A percentile compares a stretch with the other conserved stretches of the same genome.
These are phyloP conservation scores for Coffea eugenioides DNA, from an alignment of 257 asterid species.

Conservation along the genomic window DNA sequence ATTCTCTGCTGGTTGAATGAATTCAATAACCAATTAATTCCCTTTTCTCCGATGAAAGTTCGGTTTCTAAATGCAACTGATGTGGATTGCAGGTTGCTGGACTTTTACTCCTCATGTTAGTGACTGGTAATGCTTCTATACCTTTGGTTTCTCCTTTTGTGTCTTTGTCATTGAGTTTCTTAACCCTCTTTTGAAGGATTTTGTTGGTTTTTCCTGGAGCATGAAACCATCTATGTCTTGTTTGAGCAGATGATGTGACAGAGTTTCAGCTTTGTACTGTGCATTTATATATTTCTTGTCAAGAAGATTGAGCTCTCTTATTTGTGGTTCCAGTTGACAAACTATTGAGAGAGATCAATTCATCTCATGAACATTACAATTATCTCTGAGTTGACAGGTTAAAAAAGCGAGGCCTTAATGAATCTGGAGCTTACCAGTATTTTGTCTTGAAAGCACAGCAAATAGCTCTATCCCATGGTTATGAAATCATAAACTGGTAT, in stretches of 20 bases:
- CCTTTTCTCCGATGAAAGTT: not conserved
- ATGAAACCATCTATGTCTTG: not conserved
- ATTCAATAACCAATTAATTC: not conserved
- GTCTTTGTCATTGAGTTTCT: not conserved
- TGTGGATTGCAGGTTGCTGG: constrained; percentile 80
- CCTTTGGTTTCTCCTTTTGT: not conserved
- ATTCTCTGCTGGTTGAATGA: not conserved
- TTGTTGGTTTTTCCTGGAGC: not conserved
- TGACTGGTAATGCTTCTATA: constrained; percentile 47
- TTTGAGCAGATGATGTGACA: not conserved
- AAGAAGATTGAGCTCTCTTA: no score
- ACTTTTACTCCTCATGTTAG: constrained; percentile 57
- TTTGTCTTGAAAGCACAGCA: constrained; percentile 82
- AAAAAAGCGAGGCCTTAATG: constrained; percentile 34
- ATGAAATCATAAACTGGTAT: constrained; percentile 91
- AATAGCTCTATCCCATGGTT: constrained; percentile 87
- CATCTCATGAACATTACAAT: not conserved
- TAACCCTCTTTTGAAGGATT: not conserved
- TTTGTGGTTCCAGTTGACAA: not conserved
- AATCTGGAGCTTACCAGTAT: constrained; percentile 62
- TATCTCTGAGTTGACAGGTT: constrained; percentile 47
- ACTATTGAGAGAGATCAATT: no score
- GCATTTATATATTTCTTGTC: not conserved
- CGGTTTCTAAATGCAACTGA: not conserved
- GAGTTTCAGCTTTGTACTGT: not conserved